Base-by-base conservation (phyloP, 2,329 filamentous ascomycete genomes). In the Exophiala spinifera region DNA sequence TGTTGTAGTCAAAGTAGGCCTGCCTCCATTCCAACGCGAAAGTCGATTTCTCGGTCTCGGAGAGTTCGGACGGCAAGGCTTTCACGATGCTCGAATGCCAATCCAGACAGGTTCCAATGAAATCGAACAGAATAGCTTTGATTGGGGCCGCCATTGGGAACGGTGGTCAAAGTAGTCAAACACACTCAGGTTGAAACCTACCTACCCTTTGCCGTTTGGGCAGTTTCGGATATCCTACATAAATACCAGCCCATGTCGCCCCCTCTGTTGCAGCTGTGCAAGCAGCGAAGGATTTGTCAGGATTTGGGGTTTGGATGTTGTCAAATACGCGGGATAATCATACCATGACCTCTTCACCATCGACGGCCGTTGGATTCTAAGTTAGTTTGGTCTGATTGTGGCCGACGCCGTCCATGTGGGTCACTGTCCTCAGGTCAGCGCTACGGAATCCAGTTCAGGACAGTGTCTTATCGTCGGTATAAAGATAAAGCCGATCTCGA, bases 11-110 rank as follows among this genome's bases (percentile, higher is more conserved):
- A 20, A 42, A 42, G 39, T 42, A 42, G 15, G 15, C 15, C 21
- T 42, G 39, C 15, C 39, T 15, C 39, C 11, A 19, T 42, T 42
- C 39, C 39, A 42, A 42, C 3, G 39, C 39, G n/a, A 42, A 42
- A 2, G 3, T 42, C 15, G 39, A 42, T 14, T 42, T 42, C 11
- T 42, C 17, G 39, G 39, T 14, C 3, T 42, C 39, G 11, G 39
- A 42, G 5, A 42, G 39, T 42, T 2, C 15, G 21, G 15, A 19
- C 10, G 39, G 39, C 15, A 42, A 8, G 21, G 39, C 15, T 42
- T 8, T 42, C 14, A 20, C 39, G 39, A 42, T 42, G 21, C 39
- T 42, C 39, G 39, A 42, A 42, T 42, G 39, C 39, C 39, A 42
- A 20, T 42, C 39, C 17, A 42, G 39, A 19, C 39, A 42, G 14